Conservation (phyloP, 805 yeast species). For the Pichia gijzeniarum region DNA sequence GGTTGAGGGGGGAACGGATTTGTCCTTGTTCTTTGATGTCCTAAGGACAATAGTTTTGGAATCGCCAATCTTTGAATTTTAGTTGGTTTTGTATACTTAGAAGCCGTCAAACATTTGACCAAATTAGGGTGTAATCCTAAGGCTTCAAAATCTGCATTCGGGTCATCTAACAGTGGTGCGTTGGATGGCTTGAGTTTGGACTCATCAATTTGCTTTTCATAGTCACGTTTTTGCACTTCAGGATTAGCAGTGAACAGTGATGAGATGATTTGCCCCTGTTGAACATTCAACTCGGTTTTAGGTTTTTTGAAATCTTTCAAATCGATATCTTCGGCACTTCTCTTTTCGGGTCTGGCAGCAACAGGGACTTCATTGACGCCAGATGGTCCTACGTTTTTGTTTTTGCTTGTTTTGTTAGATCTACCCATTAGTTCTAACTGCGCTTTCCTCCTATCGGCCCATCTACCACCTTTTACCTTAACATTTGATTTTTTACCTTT, state of each 20-base stretch:
- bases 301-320: slow-evolving; percentile 8
- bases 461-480: slow-evolving; percentile 62
- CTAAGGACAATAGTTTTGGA: slow-evolving; percentile 45
- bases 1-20: slow-evolving; percentile 13
- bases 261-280: slow-evolving; percentile 65
- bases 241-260: slow-evolving; percentile 76
- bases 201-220: slow-evolving; percentile 25
- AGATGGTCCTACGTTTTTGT: not conserved
- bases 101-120: slow-evolving; percentile 46
- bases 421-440: slow-evolving; percentile 46
- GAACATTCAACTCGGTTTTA: slow-evolving; percentile 36
- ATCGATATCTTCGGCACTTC: not conserved
- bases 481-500: slow-evolving; percentile 14
- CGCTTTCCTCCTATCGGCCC: slow-evolving; percentile 73
- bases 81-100: slow-evolving; percentile 67
- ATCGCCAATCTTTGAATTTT: slow-evolving; percentile 77
- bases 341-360: slow-evolving; percentile 4
- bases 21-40: slow-evolving; percentile 23
- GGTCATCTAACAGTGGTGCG: slow-evolving; percentile 72
- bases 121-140: slow-evolving; percentile 59
- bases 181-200: slow-evolving; percentile 55
- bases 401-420: slow-evolving; percentile 16
- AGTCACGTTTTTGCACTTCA: slow-evolving; percentile 38
- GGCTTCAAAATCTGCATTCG: slow-evolving; percentile 52
- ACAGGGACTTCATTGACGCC: slow-evolving; percentile 9